A percentile compares a stretch with the other conserved stretches of the same genome.
Evolutionary conservation across 345 rosid species (phyloP).

Genomic region (Ceriops tagal): DNA sequence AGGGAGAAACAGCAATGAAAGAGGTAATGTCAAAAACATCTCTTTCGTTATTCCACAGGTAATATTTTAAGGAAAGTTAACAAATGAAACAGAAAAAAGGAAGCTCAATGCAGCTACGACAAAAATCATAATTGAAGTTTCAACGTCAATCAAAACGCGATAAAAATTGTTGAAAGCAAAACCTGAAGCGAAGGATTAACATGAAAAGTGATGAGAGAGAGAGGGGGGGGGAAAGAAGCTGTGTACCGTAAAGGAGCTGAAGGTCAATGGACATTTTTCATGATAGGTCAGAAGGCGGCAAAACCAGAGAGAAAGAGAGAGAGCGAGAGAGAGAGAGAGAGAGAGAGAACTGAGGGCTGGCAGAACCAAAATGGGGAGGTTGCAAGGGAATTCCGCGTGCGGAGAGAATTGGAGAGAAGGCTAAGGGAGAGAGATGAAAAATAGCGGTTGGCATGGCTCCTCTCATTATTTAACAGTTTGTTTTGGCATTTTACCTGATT

Average conservation of each 20-base stretch:
- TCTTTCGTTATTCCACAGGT: no score
- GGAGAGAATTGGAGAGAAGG: constrained; percentile 5
- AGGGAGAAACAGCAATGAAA: no score
- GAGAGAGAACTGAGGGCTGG: not conserved
- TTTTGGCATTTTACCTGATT: constrained; percentile 8
- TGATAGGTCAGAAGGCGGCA: constrained; percentile 7
- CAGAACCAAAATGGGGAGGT: not conserved
- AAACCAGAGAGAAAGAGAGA: constrained; percentile 11
- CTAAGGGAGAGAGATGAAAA: not conserved
- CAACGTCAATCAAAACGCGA: no score
- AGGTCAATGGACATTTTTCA: constrained; percentile 14
- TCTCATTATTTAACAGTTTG: not conserved
- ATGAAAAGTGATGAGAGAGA: not conserved
- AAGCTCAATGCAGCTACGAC: no score
- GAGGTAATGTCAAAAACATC: no score
- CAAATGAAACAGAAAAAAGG: no score
- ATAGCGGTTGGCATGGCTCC: constrained; percentile 30
- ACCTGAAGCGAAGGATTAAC: no score
- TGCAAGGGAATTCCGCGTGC: not conserved
- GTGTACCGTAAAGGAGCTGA: constrained; percentile 17
- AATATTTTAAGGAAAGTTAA: no score
- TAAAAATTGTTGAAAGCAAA: no score
- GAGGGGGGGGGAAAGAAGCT: not conserved
- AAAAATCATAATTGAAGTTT: no score
- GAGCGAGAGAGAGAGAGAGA: constrained; percentile 1